These are phyloP conservation scores for Suhomyces bolitotheri DNA, from an alignment of 1,139 yeast species.

Conservation along the genomic window DNA sequence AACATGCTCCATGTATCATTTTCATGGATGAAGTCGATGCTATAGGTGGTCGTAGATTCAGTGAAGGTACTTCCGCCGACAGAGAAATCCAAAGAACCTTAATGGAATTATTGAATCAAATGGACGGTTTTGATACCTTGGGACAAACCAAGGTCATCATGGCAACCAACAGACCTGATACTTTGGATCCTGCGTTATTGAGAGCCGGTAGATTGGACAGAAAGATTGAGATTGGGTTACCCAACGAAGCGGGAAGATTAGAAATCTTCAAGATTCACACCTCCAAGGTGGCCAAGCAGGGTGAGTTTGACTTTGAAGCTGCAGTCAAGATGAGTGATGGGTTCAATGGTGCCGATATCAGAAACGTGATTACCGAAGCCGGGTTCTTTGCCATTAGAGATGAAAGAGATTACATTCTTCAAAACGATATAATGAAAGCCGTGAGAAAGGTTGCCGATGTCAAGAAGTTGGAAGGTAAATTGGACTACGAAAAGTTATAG, in stretches of 20 bases:
- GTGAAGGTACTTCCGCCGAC: constrained; percentile 98
- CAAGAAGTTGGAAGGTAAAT: constrained; percentile 94
- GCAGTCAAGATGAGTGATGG: constrained; percentile 98
- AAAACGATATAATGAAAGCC: constrained; percentile 95
- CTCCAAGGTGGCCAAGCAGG: constrained; percentile 80
- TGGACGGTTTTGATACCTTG: constrained; percentile 98
- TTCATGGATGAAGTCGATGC: constrained; percentile 99
- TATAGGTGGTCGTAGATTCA: constrained; percentile 96
- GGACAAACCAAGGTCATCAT: constrained; percentile 98
- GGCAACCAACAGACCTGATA: constrained; percentile 99
- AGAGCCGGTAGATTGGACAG: constrained; percentile 99
- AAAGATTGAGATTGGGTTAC: constrained; percentile 93
- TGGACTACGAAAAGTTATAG: constrained; percentile 83
- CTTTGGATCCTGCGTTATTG: constrained; percentile 96
- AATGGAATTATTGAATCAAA: constrained; percentile 96
- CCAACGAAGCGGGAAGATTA: constrained; percentile 94
- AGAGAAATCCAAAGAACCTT: constrained; percentile 98
- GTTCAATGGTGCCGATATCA: constrained; percentile 97
- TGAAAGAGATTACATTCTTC: constrained; percentile 91
- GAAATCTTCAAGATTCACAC: constrained; percentile 96
- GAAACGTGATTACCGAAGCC: constrained; percentile 98
- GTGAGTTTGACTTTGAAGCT: constrained; percentile 97
- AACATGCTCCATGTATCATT: constrained; percentile 97
- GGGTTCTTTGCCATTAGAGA: constrained; percentile 98
- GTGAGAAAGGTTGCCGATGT: constrained; percentile 96